Base-by-base conservation (phyloP, 140 eudicot species). In the Anethum foeniculum region DNA sequence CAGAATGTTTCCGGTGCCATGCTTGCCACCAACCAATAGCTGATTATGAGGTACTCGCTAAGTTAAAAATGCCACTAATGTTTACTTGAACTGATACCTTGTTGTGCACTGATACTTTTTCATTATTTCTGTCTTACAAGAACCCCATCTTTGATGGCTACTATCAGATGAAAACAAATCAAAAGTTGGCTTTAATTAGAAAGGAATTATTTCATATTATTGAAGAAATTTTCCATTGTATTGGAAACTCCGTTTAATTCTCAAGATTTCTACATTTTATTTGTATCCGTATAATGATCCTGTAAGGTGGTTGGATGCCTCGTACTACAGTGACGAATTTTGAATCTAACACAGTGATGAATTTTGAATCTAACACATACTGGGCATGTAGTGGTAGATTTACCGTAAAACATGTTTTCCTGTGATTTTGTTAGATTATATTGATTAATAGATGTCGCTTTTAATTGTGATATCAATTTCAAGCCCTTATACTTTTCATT, bases 1-100 rank as follows among this genome's bases (percentile, higher is more conserved):
- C 98, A 56, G 98, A 93, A 62, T 93, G 98, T 81, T 93, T 93
- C 71, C 88, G 97, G 75, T 93, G 98, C 83, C 97, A 90, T 82
- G 98, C 92, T 16, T 93, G 98, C 79, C 87, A 90, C 82, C 96
- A 84, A 79, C 93, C 98, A 56, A 93, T 93, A 83, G 88, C 93
- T 52, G 98, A 90, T 76, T 91, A 90, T 81, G 98, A 93, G 98
- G 98, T 93, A 87, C 60, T 76, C 21, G 76, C 27, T 12, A 15
- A 80, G 77, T 58, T 65, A 36, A 38, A 64, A 76, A 51, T 48
- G 44, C 79, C 75, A 44, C 69, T 68, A 44, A 76, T 79, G 71
- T 39, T 56, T 84, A 79, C 78, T 79, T 9, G 65, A 30, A 32
- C 47, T 48, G 80, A 38, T 34, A 51, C 73, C 39, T 81, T 78